These are phyloP conservation scores for Moesziomyces aphidis DNA, from an alignment of 1,284 basidiomycete genomes.

Conservation along the genomic window DNA sequence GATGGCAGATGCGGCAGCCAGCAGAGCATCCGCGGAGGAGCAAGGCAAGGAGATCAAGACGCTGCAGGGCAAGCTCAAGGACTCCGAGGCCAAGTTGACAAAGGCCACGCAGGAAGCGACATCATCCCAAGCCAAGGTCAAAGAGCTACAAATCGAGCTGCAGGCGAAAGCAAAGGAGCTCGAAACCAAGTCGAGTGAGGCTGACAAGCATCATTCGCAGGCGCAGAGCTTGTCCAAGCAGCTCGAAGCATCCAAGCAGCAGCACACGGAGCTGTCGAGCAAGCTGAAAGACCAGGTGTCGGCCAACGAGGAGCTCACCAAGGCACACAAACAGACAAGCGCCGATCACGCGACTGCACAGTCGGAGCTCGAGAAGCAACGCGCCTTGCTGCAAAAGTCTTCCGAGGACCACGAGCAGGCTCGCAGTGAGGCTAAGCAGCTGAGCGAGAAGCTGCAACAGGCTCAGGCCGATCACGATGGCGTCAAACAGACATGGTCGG, in stretches of 20 bases:
- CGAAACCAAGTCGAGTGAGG: slow-evolving; percentile 10
- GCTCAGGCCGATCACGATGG: slow-evolving; percentile 16
- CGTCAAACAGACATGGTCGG: slow-evolving; percentile 18
- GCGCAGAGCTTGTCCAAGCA: slow-evolving; percentile 22
- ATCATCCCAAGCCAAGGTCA: slow-evolving; percentile 5
- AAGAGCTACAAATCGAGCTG: slow-evolving; percentile 10
- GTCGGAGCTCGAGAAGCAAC: slow-evolving; percentile 29
- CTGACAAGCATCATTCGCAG: slow-evolving; percentile 6
- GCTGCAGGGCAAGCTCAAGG: slow-evolving; percentile 7
- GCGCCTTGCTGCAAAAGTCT: slow-evolving; percentile 8
- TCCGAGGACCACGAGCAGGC: slow-evolving; percentile 20
- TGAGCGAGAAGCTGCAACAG: slow-evolving; percentile 11
- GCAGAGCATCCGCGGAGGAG: slow-evolving; percentile 8
- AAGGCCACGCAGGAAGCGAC: not conserved
- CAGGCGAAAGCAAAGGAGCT: slow-evolving; percentile 9
- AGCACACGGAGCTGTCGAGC: slow-evolving; percentile 13
- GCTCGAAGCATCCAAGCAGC: slow-evolving; percentile 14
- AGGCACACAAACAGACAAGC: slow-evolving; percentile 23
- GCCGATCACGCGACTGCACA: slow-evolving; percentile 18
- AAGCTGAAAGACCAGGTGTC: slow-evolving; percentile 19
- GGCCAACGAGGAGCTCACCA: slow-evolving; percentile 20
- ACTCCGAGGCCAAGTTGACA: slow-evolving; percentile 6
- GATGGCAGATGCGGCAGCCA: slow-evolving; percentile 10
- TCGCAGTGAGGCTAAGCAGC: slow-evolving; percentile 13
- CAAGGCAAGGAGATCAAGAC: slow-evolving; percentile 6